These are phyloP conservation scores for Pseudogymnoascus sp. DNA, from an alignment of 2,329 filamentous ascomycete genomes.

Conservation along the genomic window DNA sequence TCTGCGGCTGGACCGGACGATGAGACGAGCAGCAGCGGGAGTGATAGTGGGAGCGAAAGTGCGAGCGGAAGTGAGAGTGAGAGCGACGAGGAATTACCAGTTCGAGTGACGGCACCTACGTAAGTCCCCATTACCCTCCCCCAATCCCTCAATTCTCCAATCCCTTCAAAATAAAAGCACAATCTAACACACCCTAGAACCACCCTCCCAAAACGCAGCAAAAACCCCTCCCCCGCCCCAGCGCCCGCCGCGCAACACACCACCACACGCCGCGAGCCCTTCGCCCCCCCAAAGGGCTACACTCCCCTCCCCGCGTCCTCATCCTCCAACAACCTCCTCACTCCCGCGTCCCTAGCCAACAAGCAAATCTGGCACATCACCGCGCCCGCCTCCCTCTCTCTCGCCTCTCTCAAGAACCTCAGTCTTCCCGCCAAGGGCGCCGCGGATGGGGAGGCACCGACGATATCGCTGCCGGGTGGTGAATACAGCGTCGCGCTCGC, in stretches of 20 bases:
- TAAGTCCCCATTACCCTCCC: slow-evolving; percentile 8
- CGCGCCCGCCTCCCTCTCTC: slow-evolving; percentile 59
- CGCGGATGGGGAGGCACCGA: slow-evolving; percentile 30
- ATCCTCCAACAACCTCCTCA: slow-evolving; percentile 39
- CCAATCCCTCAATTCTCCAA: slow-evolving; percentile 10
- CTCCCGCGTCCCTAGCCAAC: slow-evolving; percentile 49
- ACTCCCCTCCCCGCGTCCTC: slow-evolving; percentile 2
- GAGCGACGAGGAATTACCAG: slow-evolving; percentile 28
- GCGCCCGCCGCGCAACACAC: neutral
- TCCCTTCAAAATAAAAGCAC: slow-evolving; percentile 6
- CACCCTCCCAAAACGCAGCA: slow-evolving; percentile 9
- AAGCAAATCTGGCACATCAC: slow-evolving; percentile 80
- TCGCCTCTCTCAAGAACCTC: slow-evolving; percentile 57
- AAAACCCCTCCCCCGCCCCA: slow-evolving; percentile 9
- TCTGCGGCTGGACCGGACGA: slow-evolving; percentile 15
- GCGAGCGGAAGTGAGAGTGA: slow-evolving; percentile 20
- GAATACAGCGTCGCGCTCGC: slow-evolving; percentile 52
- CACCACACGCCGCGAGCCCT: neutral
- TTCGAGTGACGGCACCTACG: neutral
- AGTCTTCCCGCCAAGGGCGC: slow-evolving; percentile 49
- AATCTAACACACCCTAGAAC: slow-evolving; percentile 10
- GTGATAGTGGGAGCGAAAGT: slow-evolving; percentile 22
- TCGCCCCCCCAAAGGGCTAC: slow-evolving; percentile 19
- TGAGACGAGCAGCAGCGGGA: slow-evolving; percentile 11
- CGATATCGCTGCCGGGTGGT: slow-evolving; percentile 55